Evolutionary conservation across 176 grass and related monocot genomes (phyloP).

Genomic region (bread wheat (Triticum aestivum)): DNA sequence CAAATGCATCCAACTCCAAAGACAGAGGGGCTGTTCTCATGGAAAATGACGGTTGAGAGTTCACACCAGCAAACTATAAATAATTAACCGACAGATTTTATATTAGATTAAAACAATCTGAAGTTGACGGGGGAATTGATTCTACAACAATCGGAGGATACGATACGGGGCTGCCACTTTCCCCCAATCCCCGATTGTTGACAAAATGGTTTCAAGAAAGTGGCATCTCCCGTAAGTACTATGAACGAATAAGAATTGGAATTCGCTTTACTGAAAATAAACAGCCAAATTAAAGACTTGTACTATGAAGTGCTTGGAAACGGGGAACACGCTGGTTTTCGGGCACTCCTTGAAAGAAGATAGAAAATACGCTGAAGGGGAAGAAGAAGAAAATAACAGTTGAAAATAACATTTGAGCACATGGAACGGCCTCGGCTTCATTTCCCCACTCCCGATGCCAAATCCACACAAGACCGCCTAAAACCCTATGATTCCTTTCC

Average conservation of each 20-base stretch:
- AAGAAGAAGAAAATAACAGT: neutral
- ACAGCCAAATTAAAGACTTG: neutral
- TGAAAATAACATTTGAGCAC: neutral
- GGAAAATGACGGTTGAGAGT: slow-evolving; percentile 24
- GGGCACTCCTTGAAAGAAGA: neutral
- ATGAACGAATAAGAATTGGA: neutral
- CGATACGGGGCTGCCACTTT: neutral
- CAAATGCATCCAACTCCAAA: neutral
- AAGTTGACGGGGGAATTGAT: slow-evolving; percentile 7
- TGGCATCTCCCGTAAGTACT: neutral
- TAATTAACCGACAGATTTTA: slow-evolving; percentile 1
- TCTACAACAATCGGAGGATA: slow-evolving; percentile 14
- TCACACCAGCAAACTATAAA: slow-evolving; percentile 35
- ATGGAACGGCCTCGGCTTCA: neutral
- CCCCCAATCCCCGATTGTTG: neutral
- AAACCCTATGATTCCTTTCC: neutral
- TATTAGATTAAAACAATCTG: slow-evolving; percentile 14
- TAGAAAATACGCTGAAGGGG: neutral
- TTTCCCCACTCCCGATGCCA: neutral
- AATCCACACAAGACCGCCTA: neutral
- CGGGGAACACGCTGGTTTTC: neutral
- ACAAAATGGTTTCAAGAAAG: slow-evolving; percentile 12
- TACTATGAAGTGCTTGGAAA: neutral
- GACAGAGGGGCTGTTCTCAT: neutral
- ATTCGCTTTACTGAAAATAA: neutral